Percentiles rank a stretch among this genome's conserved stretches.
phyloP scores from a whole-genome alignment of 2,329 filamentous ascomycete species.

The Emmonsiellopsis sp. region DNA sequence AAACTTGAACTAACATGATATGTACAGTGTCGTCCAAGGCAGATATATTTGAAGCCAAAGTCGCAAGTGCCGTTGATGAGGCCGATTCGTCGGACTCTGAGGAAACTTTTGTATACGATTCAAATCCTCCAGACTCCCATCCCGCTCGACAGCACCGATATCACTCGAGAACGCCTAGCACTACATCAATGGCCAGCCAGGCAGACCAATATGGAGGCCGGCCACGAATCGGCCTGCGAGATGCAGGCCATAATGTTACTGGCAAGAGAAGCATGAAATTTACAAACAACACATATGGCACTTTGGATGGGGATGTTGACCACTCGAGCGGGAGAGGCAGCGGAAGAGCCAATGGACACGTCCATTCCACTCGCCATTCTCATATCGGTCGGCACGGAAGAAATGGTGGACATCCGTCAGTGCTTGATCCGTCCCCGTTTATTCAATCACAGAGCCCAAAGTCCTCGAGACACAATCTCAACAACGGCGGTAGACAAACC shows the following conservation, averaged over 20 bases:
- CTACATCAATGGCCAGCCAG: conserved; percentile 60
- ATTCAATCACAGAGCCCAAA: conserved; percentile 50
- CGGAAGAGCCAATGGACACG: conserved; percentile 48
- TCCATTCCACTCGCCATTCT: conserved; percentile 62
- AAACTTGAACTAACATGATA: conserved; percentile 20
- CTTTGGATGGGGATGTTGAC: conserved; percentile 55
- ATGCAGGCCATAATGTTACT: conserved; percentile 50
- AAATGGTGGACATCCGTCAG: conserved; percentile 55
- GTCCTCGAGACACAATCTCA: conserved; percentile 43
- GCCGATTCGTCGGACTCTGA: conserved; percentile 95
- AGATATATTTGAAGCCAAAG: conserved; percentile 95
- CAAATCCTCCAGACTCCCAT: conserved; percentile 63
- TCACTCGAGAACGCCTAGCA: conserved; percentile 90
- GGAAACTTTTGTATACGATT: conserved; percentile 98
- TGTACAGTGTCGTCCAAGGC: conserved; percentile 80
- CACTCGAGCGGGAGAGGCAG: conserved; percentile 53
- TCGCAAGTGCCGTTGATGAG: conserved; percentile 91
- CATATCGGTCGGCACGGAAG: conserved; percentile 74
- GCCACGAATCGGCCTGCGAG: conserved; percentile 59
- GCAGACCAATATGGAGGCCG: conserved; percentile 38
- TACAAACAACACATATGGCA: conserved; percentile 53
- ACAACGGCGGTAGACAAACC: conserved; percentile 53
- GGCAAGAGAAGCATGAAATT: conserved; percentile 97
- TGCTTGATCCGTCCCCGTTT: conserved; percentile 73
- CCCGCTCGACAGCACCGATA: conserved; percentile 58